phyloP scores from a whole-genome alignment of 2,329 filamentous ascomycete species.

The Phaeosphaeria sp. region DNA sequence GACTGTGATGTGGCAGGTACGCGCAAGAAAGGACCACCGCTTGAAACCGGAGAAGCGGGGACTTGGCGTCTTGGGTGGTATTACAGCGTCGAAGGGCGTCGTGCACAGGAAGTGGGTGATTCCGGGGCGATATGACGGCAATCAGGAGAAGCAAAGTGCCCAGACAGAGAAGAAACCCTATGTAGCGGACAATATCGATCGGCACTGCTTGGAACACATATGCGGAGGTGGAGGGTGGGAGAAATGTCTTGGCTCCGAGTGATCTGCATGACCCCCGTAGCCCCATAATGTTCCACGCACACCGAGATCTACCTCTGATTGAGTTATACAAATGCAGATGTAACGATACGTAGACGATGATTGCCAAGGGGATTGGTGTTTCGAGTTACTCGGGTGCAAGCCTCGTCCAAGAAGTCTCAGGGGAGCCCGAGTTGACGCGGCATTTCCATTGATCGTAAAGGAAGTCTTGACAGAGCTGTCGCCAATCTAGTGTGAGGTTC shows the following conservation, averaged over 20 bases:
- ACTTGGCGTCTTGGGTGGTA: slow-evolving; percentile 11
- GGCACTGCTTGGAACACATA: slow-evolving; percentile 6
- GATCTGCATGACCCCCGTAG: slow-evolving; percentile 16
- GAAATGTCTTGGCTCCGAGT: slow-evolving; percentile 17
- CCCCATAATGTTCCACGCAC: slow-evolving; percentile 12
- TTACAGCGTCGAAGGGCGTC: not conserved
- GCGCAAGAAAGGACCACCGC: slow-evolving; percentile 1
- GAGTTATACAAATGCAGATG: slow-evolving; percentile 8
- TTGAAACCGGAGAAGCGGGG: slow-evolving; percentile 8
- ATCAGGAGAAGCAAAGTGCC: slow-evolving; percentile 15
- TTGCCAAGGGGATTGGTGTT: slow-evolving; percentile 15
- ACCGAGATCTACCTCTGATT: slow-evolving; percentile 14
- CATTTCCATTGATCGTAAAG: slow-evolving; percentile 19
- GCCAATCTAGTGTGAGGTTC: slow-evolving; percentile 25
- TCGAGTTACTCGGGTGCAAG: slow-evolving; percentile 11
- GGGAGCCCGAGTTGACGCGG: slow-evolving; percentile 12
- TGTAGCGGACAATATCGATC: slow-evolving; percentile 12
- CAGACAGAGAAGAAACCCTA: slow-evolving; percentile 11
- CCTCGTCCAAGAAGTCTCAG: slow-evolving; percentile 11
- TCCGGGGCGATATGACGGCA: not conserved
- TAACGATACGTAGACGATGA: slow-evolving; percentile 7
- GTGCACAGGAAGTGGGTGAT: not conserved
- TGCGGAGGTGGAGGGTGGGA: slow-evolving; percentile 9
- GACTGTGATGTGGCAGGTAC: slow-evolving; percentile 1
- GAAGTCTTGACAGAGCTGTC: slow-evolving; percentile 19